Conservation (phyloP, 495 filamentous ascomycete genomes). For the Alectoria sarmentosa region DNA sequence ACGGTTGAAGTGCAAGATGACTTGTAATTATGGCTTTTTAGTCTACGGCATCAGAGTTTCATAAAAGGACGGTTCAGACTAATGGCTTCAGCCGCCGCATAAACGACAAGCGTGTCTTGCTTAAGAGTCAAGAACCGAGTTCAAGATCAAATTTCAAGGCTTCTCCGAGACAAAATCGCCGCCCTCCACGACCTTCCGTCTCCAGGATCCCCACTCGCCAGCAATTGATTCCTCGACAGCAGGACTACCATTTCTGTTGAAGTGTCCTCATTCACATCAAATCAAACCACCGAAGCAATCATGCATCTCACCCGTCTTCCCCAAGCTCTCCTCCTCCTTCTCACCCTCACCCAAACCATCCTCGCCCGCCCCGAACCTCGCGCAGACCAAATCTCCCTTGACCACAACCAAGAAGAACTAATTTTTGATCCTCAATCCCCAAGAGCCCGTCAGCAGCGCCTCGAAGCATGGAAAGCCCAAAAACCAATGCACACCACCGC, state of each 20-base stretch:
- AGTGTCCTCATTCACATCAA: not conserved
- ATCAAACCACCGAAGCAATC: not conserved
- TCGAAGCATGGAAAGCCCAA: conserved; percentile 17
- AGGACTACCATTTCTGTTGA: not conserved
- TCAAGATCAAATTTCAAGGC: too few species aligned
- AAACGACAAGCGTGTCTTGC: not conserved
- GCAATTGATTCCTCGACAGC: not conserved
- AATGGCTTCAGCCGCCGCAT: not conserved
- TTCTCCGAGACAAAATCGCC: not conserved
- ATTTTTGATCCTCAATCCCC: not conserved
- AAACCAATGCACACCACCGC: conserved; percentile 24
- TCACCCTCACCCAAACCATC: conserved; percentile 2
- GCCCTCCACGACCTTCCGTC: not conserved
- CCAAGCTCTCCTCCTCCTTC: conserved; percentile 1
- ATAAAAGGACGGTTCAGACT: not conserved
- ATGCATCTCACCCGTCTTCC: not conserved
- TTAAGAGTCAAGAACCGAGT: not conserved
- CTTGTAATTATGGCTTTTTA: not conserved
- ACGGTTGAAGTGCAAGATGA: not conserved
- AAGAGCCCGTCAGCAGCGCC: conserved; percentile 8
- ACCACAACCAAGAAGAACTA: not conserved
- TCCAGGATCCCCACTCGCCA: not conserved
- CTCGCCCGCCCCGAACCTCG: not conserved
- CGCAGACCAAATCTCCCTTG: not conserved
- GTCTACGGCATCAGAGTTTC: not conserved